These are phyloP conservation scores for Starmerella vitae DNA, from an alignment of 805 yeast species.

Conservation along the genomic window DNA sequence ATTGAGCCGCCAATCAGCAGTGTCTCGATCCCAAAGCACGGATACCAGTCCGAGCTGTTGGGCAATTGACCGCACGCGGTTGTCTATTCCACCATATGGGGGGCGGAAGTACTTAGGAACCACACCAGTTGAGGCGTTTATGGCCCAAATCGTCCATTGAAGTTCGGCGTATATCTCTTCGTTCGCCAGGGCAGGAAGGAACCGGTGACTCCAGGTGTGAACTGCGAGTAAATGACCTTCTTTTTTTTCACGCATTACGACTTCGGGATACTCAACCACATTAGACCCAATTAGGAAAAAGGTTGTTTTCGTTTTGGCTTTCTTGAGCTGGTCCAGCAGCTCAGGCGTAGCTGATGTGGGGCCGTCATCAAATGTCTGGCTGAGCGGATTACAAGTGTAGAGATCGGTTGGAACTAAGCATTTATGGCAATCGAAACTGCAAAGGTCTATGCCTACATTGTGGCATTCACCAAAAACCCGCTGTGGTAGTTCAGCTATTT, in stretches of 20 bases:
- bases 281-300: conserved; percentile 80
- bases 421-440: conserved; percentile 77
- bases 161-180: conserved; percentile 78
- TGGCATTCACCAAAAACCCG: conserved; percentile 40
- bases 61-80: conserved; percentile 65
- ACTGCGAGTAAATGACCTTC: conserved; percentile 71
- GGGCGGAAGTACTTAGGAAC: conserved; percentile 91
- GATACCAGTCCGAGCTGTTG: conserved; percentile 77
- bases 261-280: conserved; percentile 61
- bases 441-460: conserved; percentile 23
- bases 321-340: conserved; percentile 38
- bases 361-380: conserved; percentile 93
- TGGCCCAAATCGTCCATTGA: conserved; percentile 95
- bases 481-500: conserved; percentile 36
- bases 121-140: conserved; percentile 84
- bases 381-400: conserved; percentile 53
- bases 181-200: conserved; percentile 62
- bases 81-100: conserved; percentile 90
- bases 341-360: conserved; percentile 62
- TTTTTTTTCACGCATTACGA: conserved; percentile 41
- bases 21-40: conserved; percentile 83
- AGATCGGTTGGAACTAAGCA: conserved; percentile 70
- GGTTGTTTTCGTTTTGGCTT: conserved; percentile 40
- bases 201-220: conserved; percentile 89
- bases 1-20: conserved; percentile 77